Evolutionary conservation across 495 filamentous ascomycete genomes (phyloP), one percentile per base, ranked within the genome.

Genomic region (Thermochaetoides thermophila): DNA sequence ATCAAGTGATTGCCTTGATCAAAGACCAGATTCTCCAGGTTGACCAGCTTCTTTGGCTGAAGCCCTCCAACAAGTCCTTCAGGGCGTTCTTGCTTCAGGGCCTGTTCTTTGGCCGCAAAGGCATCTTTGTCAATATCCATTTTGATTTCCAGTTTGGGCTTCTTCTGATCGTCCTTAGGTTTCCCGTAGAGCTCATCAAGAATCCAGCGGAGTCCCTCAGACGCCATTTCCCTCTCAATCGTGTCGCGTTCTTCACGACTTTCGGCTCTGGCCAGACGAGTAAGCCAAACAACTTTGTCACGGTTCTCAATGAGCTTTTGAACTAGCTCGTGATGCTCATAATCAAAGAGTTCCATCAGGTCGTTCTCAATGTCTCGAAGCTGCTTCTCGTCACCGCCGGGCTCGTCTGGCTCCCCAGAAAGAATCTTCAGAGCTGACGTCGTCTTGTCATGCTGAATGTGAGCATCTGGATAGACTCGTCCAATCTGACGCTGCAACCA

Each of bases 1-100:
- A 96, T 96, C 12, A 96, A 66, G 61, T 99, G 89, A 44, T 94
- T 96, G 11, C 89, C 89, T 53, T 96, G 89, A 46, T 95, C 87
- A 54, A 99, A 99, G 19, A 94, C 68, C 13, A 99, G 73, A 42
- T 94, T 93, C 44, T 99, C 86, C 27, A 99, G 60, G 47, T 95
- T 95, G 59, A 95, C 85, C 11, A 81, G 57, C 48, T 79, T 78
- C 36, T 76, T 72, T 0, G 89, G 89, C 47, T 93, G 84, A 31
- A 96, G 61, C n/a, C 84, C 84, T 30, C 87, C 79, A 14, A 78
- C 68, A 15, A 94, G 58, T 26, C 72, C 74, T 12, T 84, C 76
- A 14, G 68, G 64, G 15, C 49, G 38, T 40, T 60, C 59, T 17
- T 40, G 38, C 32, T 63, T 61, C 17, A 54, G 49, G 5, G 53